Evolutionary conservation across 331 rosid genomes (phyloP).

Genomic region (Erythrophleum ivorense): DNA sequence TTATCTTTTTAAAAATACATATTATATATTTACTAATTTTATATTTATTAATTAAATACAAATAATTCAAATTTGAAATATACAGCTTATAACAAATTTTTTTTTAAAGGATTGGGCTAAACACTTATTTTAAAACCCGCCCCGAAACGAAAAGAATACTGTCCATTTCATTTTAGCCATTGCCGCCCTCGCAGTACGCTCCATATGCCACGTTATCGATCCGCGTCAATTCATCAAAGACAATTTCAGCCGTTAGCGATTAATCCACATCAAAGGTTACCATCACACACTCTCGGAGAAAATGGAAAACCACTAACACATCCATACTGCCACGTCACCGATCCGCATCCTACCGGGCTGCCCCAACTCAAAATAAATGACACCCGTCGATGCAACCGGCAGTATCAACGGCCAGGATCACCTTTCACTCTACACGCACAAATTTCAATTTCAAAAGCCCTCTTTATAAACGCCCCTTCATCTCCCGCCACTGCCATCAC

Average conservation of each 20-base stretch:
- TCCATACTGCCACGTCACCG: conserved; percentile 48
- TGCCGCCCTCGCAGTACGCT: background rate
- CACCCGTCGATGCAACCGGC: conserved; percentile 36
- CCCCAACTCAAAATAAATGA: background rate
- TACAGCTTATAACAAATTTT: too few species aligned
- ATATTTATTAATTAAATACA: too few species aligned
- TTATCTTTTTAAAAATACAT: too few species aligned
- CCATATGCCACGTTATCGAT: conserved; percentile 31
- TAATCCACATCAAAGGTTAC: conserved; percentile 17
- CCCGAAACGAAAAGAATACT: too few species aligned
- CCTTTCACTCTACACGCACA: conserved; percentile 30
- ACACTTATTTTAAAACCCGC: too few species aligned
- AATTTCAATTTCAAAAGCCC: conserved; percentile 31
- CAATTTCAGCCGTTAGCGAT: conserved; percentile 25
- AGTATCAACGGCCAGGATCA: conserved; percentile 36
- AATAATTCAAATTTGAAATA: too few species aligned
- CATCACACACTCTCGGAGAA: background rate
- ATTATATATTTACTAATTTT: too few species aligned
- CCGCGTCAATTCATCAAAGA: conserved; percentile 1
- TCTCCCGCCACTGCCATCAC: accelerated
- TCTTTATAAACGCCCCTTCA: conserved; percentile 2
- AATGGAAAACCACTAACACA: background rate
- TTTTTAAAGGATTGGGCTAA: too few species aligned
- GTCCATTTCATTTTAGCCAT: too few species aligned
- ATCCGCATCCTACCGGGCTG: conserved; percentile 41